Conservation (phyloP, 306 rosid genomes). For the Crataegus laevigata region DNA sequence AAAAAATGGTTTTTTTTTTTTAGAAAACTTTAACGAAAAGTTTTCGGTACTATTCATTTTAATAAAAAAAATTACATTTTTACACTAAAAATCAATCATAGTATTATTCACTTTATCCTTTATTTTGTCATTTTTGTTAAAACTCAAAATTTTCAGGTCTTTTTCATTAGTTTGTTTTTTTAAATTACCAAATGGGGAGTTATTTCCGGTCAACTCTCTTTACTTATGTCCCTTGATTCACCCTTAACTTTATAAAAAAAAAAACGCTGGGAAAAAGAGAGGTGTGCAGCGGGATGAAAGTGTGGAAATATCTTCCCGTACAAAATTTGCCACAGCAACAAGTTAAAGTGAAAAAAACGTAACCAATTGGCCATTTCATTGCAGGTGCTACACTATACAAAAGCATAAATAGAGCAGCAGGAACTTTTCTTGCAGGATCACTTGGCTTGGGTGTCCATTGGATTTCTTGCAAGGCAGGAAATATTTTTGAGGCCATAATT, state of each 20-base stretch:
- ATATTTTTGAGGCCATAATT: conserved; percentile 42
- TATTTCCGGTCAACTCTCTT: neutral
- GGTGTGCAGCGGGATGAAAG: too few relatives aligned
- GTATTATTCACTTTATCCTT: too few relatives aligned
- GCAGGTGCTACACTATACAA: conserved; percentile 62
- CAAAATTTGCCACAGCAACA: too few relatives aligned
- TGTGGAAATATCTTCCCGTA: too few relatives aligned
- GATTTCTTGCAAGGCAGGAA: conserved; percentile 59
- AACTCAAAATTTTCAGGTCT: too few relatives aligned
- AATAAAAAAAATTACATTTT: too few relatives aligned
- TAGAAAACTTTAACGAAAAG: rapidly evolving
- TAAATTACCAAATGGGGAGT: neutral
- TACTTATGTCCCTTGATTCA: neutral
- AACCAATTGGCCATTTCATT: neutral
- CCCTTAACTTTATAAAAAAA: neutral
- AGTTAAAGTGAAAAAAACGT: neutral
- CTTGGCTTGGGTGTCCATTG: conserved; percentile 60
- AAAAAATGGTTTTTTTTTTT: too few relatives aligned
- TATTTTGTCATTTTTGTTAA: too few relatives aligned
- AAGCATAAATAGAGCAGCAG: conserved; percentile 51
- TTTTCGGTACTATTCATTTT: too few relatives aligned
- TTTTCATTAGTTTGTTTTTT: too few relatives aligned
- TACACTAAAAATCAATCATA: too few relatives aligned
- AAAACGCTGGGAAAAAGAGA: too few relatives aligned
- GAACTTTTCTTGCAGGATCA: conserved; percentile 61